A percentile compares a stretch with the other conserved stretches of the same genome.
Evolutionary conservation across 2,329 filamentous ascomycete genomes (phyloP).

Genomic region (Pestalotiopsis sp.): DNA sequence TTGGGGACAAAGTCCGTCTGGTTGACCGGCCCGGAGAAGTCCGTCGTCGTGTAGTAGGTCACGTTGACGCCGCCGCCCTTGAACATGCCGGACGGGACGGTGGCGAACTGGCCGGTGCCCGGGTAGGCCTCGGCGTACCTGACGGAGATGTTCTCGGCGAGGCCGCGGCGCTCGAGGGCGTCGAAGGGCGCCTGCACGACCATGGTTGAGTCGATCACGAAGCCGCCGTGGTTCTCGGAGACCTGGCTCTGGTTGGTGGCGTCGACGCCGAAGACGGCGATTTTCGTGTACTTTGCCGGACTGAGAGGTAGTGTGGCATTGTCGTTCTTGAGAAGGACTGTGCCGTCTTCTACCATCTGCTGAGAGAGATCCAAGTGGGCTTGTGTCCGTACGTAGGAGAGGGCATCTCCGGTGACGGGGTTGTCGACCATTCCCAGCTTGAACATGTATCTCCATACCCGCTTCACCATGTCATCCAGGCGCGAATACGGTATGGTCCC

Average conservation of each 20-base stretch:
- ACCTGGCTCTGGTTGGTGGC: slow-evolving; percentile 18
- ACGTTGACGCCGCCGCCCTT: slow-evolving; percentile 18
- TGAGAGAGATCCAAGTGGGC: slow-evolving; percentile 6
- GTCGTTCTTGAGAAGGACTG: neutral
- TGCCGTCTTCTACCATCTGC: slow-evolving; percentile 9
- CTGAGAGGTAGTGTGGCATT: neutral
- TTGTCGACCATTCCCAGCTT: slow-evolving; percentile 8
- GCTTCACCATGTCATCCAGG: slow-evolving; percentile 1
- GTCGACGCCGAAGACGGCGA: slow-evolving; percentile 6
- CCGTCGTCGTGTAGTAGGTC: slow-evolving; percentile 18
- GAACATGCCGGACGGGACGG: slow-evolving; percentile 17
- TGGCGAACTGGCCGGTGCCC: slow-evolving; percentile 18
- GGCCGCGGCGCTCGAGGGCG: slow-evolving; percentile 12
- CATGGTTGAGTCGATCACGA: slow-evolving; percentile 20
- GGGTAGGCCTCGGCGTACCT: slow-evolving; percentile 21
- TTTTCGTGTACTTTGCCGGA: neutral
- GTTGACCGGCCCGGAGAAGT: slow-evolving; percentile 16
- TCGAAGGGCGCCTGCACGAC: slow-evolving; percentile 19
- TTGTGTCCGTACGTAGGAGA: slow-evolving; percentile 9
- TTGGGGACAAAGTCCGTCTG: slow-evolving; percentile 18
- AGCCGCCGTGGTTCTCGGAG: slow-evolving; percentile 20
- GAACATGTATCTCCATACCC: slow-evolving; percentile 10
- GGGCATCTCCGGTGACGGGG: neutral
- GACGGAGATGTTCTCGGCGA: slow-evolving; percentile 18
- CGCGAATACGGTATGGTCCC: neutral